A percentile compares a stretch with the other conserved stretches of the same genome.
Evolutionary conservation across 2,329 filamentous ascomycete genomes (phyloP).

Genomic region (Curvularia eragrostidis): DNA sequence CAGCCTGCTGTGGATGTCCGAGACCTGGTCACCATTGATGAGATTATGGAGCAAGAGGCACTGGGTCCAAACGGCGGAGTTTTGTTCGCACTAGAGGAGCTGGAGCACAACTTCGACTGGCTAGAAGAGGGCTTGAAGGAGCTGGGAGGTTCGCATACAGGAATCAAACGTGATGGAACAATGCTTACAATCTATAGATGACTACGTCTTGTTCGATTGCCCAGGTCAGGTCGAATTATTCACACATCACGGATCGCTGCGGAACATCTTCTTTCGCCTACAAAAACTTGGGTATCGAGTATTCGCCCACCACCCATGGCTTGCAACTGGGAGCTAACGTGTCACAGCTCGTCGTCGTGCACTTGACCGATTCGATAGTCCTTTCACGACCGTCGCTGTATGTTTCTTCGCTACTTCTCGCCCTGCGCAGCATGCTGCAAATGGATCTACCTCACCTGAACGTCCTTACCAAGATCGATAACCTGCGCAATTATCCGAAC

Average conservation of each 20-base stretch:
- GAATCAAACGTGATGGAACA: slow-evolving; percentile 2
- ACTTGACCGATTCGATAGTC: slow-evolving; percentile 93
- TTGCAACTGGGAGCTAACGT: slow-evolving; percentile 33
- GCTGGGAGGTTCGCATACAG: slow-evolving; percentile 62
- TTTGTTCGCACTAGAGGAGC: slow-evolving; percentile 90
- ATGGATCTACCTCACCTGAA: slow-evolving; percentile 97
- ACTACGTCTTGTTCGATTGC: slow-evolving; percentile 95
- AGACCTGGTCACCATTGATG: slow-evolving; percentile 85
- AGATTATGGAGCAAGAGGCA: slow-evolving; percentile 90
- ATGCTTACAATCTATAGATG: slow-evolving; percentile 60
- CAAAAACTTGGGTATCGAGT: slow-evolving; percentile 94
- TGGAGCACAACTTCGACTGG: slow-evolving; percentile 95
- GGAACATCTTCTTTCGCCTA: slow-evolving; percentile 89
- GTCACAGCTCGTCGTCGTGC: slow-evolving; percentile 82
- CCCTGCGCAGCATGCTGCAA: slow-evolving; percentile 94
- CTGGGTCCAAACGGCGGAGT: slow-evolving; percentile 92
- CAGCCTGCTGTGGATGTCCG: slow-evolving; percentile 90
- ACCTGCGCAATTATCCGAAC: slow-evolving; percentile 81
- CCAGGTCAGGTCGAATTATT: slow-evolving; percentile 97
- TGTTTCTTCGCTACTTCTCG: slow-evolving; percentile 90
- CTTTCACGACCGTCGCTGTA: slow-evolving; percentile 93
- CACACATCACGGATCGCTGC: slow-evolving; percentile 89
- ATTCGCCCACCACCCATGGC: slow-evolving; percentile 51
- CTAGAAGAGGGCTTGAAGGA: slow-evolving; percentile 79
- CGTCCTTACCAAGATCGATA: slow-evolving; percentile 97